Percentiles rank a stretch among this genome's conserved stretches.
Conservation (phyloP, 805 yeast genomes). For the Brettanomyces naardenensis region DNA sequence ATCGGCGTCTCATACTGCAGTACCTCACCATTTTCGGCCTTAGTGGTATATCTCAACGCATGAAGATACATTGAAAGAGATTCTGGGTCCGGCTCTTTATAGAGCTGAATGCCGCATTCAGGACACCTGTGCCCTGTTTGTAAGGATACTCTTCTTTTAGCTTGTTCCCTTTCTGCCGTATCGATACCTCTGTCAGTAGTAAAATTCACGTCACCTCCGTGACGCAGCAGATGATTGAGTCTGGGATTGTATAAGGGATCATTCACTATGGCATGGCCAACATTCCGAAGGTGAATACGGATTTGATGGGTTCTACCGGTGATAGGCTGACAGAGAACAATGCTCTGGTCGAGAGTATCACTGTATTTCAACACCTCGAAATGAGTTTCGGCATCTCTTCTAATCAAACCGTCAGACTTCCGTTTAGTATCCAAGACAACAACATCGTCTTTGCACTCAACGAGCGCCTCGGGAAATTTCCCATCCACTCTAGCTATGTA, state of each 20-base stretch:
- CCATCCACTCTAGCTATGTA: slow-evolving; percentile 39
- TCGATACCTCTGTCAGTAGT: slow-evolving; percentile 1
- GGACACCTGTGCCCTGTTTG: slow-evolving; percentile 20
- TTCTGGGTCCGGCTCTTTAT: slow-evolving; percentile 22
- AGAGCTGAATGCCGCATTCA: slow-evolving; percentile 28
- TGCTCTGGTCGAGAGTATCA: slow-evolving; percentile 26
- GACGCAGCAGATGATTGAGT: neutral
- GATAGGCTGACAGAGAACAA: slow-evolving; percentile 40
- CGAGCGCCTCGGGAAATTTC: slow-evolving; percentile 29
- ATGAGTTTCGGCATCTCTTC: slow-evolving; percentile 14
- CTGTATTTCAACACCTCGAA: slow-evolving; percentile 25
- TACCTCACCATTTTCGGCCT: slow-evolving; percentile 16
- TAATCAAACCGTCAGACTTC: slow-evolving; percentile 17
- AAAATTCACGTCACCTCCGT: neutral
- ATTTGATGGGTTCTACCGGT: slow-evolving; percentile 55
- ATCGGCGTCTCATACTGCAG: slow-evolving; percentile 31
- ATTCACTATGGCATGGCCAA: slow-evolving; percentile 31
- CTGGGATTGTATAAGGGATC: slow-evolving; percentile 25
- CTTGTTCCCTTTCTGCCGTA: slow-evolving; percentile 2
- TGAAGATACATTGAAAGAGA: slow-evolving; percentile 38
- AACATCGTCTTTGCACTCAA: slow-evolving; percentile 32
- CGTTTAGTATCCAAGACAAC: slow-evolving; percentile 24
- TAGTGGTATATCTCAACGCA: slow-evolving; percentile 32
- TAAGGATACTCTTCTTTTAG: slow-evolving; percentile 4
- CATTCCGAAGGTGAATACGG: slow-evolving; percentile 42